Percentiles rank a stretch among this genome's conserved stretches.
These are phyloP conservation scores for Gigaspora rosea DNA, from an alignment of 192 early-diverging fungal genomes.

Conservation along the genomic window DNA sequence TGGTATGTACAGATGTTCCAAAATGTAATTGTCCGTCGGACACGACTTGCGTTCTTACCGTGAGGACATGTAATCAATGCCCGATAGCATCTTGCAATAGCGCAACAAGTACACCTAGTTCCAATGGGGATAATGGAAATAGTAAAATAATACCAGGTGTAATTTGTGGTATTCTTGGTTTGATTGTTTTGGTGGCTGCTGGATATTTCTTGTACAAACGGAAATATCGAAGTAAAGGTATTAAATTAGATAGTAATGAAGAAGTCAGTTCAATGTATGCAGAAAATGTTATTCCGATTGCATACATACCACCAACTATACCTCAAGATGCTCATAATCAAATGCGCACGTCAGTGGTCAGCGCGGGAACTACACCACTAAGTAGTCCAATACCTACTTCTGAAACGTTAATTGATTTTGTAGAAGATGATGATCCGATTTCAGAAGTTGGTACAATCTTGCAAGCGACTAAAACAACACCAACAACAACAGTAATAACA, in stretches of 20 bases:
- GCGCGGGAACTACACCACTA: conserved; percentile 22
- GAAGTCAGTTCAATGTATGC: neutral
- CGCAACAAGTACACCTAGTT: neutral
- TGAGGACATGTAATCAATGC: conserved; percentile 12
- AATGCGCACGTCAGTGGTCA: neutral
- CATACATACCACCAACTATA: conserved; percentile 24
- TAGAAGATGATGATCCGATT: neutral
- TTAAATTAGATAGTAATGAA: neutral
- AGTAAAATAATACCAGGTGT: conserved; percentile 14
- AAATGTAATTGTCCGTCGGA: neutral
- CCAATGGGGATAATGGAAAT: neutral
- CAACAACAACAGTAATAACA: conserved; percentile 23
- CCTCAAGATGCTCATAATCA: neutral
- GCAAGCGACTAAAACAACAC: conserved; percentile 14
- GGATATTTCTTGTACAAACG: neutral
- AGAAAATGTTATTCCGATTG: conserved; percentile 32
- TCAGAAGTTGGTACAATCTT: conserved; percentile 12
- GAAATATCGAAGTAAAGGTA: neutral
- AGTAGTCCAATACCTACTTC: conserved; percentile 24
- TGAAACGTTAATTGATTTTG: neutral
- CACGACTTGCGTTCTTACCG: neutral
- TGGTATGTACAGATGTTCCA: neutral
- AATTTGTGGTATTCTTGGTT: conserved; percentile 16
- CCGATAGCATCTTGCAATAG: neutral
- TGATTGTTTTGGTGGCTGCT: neutral